These are phyloP conservation scores for Trichosporon asahii DNA, from an alignment of 1,284 basidiomycete genomes.

Conservation along the genomic window DNA sequence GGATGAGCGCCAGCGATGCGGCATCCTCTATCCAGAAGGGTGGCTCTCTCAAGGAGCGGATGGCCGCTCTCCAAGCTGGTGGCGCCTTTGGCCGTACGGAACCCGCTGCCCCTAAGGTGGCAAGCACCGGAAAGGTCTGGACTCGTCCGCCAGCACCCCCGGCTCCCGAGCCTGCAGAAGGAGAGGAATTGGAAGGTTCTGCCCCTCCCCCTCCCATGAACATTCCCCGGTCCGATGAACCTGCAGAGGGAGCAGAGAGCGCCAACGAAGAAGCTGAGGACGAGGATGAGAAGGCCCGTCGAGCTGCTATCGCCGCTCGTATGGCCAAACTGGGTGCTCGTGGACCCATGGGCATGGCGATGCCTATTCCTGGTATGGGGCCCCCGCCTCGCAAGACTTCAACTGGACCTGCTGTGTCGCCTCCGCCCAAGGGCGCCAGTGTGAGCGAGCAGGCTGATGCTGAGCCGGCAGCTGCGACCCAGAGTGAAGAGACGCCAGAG, in stretches of 20 bases:
- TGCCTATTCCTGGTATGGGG: conserved; percentile 28
- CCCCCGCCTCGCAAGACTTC: neutral
- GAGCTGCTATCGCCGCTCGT: conserved; percentile 54
- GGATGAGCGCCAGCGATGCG: conserved; percentile 78
- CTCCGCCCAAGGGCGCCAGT: neutral
- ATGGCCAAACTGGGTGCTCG: conserved; percentile 55
- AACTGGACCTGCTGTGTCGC: neutral
- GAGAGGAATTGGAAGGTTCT: conserved; percentile 46
- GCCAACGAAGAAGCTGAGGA: conserved; percentile 48
- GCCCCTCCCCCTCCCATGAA: conserved; percentile 7
- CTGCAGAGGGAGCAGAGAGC: conserved; percentile 42
- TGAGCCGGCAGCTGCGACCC: neutral
- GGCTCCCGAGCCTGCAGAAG: conserved; percentile 51
- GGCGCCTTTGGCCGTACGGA: conserved; percentile 64
- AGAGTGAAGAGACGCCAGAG: neutral
- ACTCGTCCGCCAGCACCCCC: conserved; percentile 57
- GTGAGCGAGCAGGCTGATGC: neutral
- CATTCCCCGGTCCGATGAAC: conserved; percentile 17
- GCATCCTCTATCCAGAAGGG: conserved; percentile 66
- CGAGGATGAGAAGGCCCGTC: conserved; percentile 49
- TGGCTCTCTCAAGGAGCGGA: conserved; percentile 79
- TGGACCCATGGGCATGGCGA: conserved; percentile 49
- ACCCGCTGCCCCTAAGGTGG: conserved; percentile 58
- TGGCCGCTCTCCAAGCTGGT: conserved; percentile 78
- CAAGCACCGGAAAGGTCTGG: conserved; percentile 64